phyloP scores from a whole-genome alignment of 345 rosid species.

The Populus simonii region DNA sequence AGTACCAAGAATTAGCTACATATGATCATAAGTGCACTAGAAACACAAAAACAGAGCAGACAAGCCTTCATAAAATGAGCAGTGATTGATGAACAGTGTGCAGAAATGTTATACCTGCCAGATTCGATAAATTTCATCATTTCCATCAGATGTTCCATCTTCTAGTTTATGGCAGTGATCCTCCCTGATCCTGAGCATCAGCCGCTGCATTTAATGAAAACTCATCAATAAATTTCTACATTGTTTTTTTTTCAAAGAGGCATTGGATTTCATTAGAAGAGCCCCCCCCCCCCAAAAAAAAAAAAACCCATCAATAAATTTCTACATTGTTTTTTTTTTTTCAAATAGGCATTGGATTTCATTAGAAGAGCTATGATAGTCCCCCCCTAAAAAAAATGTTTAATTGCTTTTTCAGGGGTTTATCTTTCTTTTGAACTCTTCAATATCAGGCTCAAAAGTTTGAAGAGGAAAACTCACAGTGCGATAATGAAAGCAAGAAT shows the following conservation, averaged over 20 bases:
- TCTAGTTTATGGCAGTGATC: constrained; percentile 21
- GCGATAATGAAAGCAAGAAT: constrained; percentile 88
- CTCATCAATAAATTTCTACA: not conserved
- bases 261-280: no score
- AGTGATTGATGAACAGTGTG: not conserved
- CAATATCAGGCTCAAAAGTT: not conserved
- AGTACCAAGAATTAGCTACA: not conserved
- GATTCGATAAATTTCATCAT: constrained; percentile 31
- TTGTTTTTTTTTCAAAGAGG: no score
- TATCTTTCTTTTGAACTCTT: not conserved
- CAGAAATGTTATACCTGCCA: constrained; percentile 50
- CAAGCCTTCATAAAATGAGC: not conserved
- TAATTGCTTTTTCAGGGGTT: no score
- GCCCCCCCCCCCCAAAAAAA: no score
- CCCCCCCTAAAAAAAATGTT: not conserved
- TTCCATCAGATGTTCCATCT: constrained; percentile 12
- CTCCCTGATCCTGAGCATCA: constrained; percentile 52
- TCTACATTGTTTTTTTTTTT: not conserved
- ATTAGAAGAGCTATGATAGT: not conserved
- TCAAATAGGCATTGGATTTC: not conserved
- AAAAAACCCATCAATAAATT: constrained; percentile 3
- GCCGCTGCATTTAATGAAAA: constrained; percentile 48
- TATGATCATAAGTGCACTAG: not conserved
- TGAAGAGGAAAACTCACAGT: constrained; percentile 47
- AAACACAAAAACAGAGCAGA: not conserved